Evolutionary conservation across 148 eudicot genomes (phyloP), one percentile per base, ranked within the genome.

Genomic region (Simmondsia chinensis): DNA sequence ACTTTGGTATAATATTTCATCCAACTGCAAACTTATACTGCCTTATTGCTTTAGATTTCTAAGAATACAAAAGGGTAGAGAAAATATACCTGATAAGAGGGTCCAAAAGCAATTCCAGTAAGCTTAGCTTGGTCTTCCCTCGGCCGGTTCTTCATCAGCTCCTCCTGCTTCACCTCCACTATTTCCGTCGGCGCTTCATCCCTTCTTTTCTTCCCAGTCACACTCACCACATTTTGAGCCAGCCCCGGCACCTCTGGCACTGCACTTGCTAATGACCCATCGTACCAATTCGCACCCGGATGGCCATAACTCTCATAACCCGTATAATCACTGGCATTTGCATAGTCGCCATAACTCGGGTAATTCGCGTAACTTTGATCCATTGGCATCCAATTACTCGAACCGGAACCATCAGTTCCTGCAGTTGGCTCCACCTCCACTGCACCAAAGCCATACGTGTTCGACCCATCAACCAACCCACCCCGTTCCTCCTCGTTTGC

Each of bases 101-200:
- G 94, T 32, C 97, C 97, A 49, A 85, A 85, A 28, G 95, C 85
- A 5, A 82, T 65, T 25, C 97, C 97, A 19, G 97, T 88, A 15
- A 61, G 35, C 61, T 69, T 89, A 27, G 59, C 68, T 47, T 72
- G 74, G 56, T 89, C 97, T 59, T 81, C 80, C 23, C 76, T 71
- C 1, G 95, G 97, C 28, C 95, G 70, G 48, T 91, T 76, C 64
- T 85, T 91, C 63, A 82, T 79, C 77, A 91, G 52, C 40, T 91
- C 97, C 62, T 91, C 97, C 56, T 91, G 95, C 51, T 73, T 85
- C 42, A 91, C 97, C 81, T 91, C 97, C 34, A 91, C 30, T 13
- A 91, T 70, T 23, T 91, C 70, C 8, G 56, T 46, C 9, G 85
- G 84, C 9, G 45, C 30, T 44, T 74, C 77, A 33, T 67, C 72